Evolutionary conservation across 2,329 filamentous ascomycete genomes (phyloP).

Genomic region (Ophiostoma ulmi): DNA sequence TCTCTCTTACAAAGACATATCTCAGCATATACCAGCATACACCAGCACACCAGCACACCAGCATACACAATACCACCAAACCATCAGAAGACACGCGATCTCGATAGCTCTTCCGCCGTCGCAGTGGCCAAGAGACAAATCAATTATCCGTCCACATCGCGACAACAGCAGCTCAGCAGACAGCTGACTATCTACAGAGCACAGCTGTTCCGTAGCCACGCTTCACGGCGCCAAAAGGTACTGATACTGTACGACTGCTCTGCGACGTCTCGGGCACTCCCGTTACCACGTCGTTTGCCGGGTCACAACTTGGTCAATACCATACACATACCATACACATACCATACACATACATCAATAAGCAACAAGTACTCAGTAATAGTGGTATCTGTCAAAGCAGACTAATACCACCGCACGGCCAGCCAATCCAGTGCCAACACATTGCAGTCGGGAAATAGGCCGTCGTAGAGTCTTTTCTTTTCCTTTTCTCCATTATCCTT

Average conservation of each 20-base stretch:
- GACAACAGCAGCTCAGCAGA: background rate
- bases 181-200: no score
- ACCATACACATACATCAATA: no score
- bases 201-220: background rate
- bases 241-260: background rate
- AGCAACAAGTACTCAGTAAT: no score
- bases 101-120: slow-evolving; percentile 9
- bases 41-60: background rate
- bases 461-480: background rate
- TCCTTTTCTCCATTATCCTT: background rate
- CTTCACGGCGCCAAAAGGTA: background rate
- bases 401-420: background rate
- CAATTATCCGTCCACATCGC: background rate
- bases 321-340: no score
- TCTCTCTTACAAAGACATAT: no score
- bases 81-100: background rate
- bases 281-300: slow-evolving; percentile 6
- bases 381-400: no score
- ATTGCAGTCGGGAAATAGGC: slow-evolving; percentile 1
- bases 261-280: slow-evolving; percentile 7
- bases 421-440: background rate
- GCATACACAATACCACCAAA: background rate
- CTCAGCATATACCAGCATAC: background rate
- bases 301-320: background rate
- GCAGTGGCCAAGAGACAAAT: background rate